Evolutionary conservation across 441 rosid genomes (phyloP).

Genomic region (Gossypium lobatum): DNA sequence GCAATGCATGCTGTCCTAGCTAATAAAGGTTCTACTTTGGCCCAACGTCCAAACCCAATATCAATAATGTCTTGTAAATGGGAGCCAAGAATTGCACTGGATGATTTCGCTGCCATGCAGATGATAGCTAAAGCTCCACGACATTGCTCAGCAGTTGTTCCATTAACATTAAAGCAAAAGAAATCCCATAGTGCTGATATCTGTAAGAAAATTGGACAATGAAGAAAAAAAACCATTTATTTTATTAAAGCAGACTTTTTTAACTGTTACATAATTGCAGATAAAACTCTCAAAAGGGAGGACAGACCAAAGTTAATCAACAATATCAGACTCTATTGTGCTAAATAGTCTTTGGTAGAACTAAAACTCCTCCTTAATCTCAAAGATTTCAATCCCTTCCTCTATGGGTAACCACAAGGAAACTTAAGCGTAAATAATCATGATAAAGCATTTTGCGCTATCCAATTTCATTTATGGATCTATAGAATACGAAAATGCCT

Average conservation of each 20-base stretch:
- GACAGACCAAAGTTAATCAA: neutral
- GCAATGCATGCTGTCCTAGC: slow-evolving; percentile 93
- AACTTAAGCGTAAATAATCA: neutral
- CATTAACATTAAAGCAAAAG: slow-evolving; percentile 88
- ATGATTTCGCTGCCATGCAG: slow-evolving; percentile 97
- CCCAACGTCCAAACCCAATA: slow-evolving; percentile 99
- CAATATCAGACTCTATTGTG: neutral
- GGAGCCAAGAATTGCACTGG: slow-evolving; percentile 66
- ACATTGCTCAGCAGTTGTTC: slow-evolving; percentile 87
- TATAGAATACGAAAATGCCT: neutral
- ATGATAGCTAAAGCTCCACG: slow-evolving; percentile 89
- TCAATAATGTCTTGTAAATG: slow-evolving; percentile 96
- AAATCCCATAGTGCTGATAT: slow-evolving; percentile 92
- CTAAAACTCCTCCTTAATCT: neutral
- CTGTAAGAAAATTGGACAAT: slow-evolving; percentile 36
- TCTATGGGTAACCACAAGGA: neutral
- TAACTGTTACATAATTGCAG: neutral
- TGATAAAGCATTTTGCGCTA: neutral
- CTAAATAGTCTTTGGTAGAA: neutral
- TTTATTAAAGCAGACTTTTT: neutral
- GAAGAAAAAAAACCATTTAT: neutral
- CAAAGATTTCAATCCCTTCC: neutral
- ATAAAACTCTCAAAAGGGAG: neutral
- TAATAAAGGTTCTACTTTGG: slow-evolving; percentile 90
- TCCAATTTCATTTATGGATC: neutral